Base-by-base conservation (phyloP, 345 rosid species). In the Brassica juncea region DNA sequence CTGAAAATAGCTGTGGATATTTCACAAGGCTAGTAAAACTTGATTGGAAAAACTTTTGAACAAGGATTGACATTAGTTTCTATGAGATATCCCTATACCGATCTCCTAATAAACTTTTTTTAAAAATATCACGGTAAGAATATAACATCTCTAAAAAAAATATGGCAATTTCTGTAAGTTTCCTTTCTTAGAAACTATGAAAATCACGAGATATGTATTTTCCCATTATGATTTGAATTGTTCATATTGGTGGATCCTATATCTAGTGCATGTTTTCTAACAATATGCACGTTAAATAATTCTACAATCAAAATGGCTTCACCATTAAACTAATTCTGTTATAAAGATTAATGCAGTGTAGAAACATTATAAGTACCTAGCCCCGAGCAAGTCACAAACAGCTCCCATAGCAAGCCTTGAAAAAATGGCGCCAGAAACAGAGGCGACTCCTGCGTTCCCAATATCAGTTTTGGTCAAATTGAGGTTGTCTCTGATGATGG, bases 331-430 rank as follows among this genome's bases (percentile, higher is more conserved):
- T 5, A 60, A 35, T 58, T 65, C 6, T 5, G 3, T 34, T 68
- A 37, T 16, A 66, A 47, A 66, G 59, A 37, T 16, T 55, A 47
- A 5, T 6, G 21, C 21, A 52, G 7, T 64, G 61, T 57, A 57
- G 19, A 14, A 27, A 23, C 34, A 21, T 31, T 2, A 32, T 4
- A 54, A 54, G 25, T 92, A 89, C 74, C 97, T 78, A 6, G 94
- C 90, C 6, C 97, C 94, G 2, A 90, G 70, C 27, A 90, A 69
- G 79, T 92, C 97, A 37, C 93, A 92, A 11, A 90, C 80, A 0
- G 90, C 97, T 30, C 97, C 97, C 93, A 88, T 89, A 8, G 73
- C 86, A 1, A 89, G 93, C 84, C 95, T 86, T 6, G 93, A 92
- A 69, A 90, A 83, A 60, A 92, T 92, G 67, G 90, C 87, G 0